Conservation (phyloP, 2,329 filamentous ascomycete genomes). For the Leptographium wingfieldii region DNA sequence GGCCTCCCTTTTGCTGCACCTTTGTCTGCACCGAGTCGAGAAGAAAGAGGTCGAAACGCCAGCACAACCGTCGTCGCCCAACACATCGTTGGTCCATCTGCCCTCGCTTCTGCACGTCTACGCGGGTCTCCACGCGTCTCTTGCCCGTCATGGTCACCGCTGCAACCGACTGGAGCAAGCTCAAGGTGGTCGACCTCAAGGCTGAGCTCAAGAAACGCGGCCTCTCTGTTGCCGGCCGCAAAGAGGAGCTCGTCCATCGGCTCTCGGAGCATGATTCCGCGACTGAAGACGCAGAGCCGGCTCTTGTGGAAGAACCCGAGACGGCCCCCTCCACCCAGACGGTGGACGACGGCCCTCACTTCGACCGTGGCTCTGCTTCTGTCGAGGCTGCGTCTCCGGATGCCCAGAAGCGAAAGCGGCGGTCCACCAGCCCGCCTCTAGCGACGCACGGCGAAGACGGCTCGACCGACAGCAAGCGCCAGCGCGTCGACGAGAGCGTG, state of each 20-base stretch:
- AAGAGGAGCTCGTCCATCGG: slow-evolving; percentile 57
- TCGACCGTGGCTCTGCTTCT: too few species aligned
- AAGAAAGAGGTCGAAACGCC: background rate
- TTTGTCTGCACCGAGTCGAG: background rate
- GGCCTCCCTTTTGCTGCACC: background rate
- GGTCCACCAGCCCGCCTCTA: slow-evolving; percentile 49
- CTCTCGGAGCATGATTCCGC: slow-evolving; percentile 25
- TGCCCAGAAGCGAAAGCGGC: slow-evolving; percentile 50
- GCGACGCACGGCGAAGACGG: slow-evolving; percentile 12
- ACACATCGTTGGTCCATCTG: too few species aligned
- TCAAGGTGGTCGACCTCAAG: slow-evolving; percentile 65
- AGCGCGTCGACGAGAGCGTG: slow-evolving; percentile 12
- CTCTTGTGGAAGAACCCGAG: background rate
- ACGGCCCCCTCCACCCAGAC: background rate
- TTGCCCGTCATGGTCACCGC: slow-evolving; percentile 21
- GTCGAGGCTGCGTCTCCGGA: slow-evolving; percentile 2
- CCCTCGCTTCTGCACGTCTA: background rate
- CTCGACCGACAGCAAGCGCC: slow-evolving; percentile 28
- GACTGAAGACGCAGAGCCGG: background rate
- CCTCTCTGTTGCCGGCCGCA: slow-evolving; percentile 56
- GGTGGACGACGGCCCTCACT: background rate
- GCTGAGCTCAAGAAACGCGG: slow-evolving; percentile 60
- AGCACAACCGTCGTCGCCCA: too few species aligned
- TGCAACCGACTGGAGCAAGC: slow-evolving; percentile 39
- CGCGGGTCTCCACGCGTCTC: background rate